Percentiles rank a stretch among this genome's conserved stretches.
phyloP scores from a whole-genome alignment of 1,284 basidiomycete genomes.

The Trichosporon coremiiforme region DNA sequence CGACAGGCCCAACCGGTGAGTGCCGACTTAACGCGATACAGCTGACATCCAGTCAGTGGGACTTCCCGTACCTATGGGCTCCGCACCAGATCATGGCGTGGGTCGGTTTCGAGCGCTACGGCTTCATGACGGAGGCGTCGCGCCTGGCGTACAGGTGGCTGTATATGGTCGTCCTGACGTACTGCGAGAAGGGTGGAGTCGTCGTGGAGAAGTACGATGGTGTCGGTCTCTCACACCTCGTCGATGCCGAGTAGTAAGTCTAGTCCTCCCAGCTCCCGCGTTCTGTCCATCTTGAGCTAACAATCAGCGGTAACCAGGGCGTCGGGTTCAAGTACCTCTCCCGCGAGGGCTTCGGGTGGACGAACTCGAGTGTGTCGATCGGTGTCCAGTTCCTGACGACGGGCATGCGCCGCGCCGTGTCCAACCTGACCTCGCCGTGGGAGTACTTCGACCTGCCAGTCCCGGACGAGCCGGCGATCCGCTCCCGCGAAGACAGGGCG shows the following conservation, averaged over 20 bases:
- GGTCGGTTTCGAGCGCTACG: conserved; percentile 95
- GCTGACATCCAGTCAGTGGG: conserved; percentile 73
- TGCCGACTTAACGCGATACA: conserved; percentile 63
- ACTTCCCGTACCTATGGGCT: conserved; percentile 67
- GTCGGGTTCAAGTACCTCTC: conserved; percentile 96
- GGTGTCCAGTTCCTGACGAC: conserved; percentile 91
- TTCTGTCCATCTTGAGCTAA: too few species aligned
- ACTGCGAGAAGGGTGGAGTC: conserved; percentile 92
- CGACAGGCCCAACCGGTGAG: conserved; percentile 93
- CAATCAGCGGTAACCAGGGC: conserved; percentile 82
- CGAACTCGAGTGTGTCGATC: conserved; percentile 80
- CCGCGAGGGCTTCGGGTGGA: conserved; percentile 96
- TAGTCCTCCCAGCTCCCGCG: too few species aligned
- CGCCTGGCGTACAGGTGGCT: conserved; percentile 92
- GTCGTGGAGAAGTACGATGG: conserved; percentile 99
- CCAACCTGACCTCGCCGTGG: conserved; percentile 66
- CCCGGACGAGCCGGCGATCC: conserved; percentile 61
- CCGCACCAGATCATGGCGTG: conserved; percentile 96
- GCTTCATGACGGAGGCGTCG: conserved; percentile 90
- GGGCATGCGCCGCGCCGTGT: conserved; percentile 91
- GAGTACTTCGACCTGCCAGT: conserved; percentile 52
- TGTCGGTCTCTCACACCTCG: conserved; percentile 88
- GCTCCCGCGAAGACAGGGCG: conserved; percentile 47
- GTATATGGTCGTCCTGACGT: conserved; percentile 71
- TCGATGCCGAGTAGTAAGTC: conserved; percentile 84